Evolutionary conservation across 495 filamentous ascomycete genomes (phyloP), one percentile per base, ranked within the genome.

Genomic region (Talaromyces ruber): DNA sequence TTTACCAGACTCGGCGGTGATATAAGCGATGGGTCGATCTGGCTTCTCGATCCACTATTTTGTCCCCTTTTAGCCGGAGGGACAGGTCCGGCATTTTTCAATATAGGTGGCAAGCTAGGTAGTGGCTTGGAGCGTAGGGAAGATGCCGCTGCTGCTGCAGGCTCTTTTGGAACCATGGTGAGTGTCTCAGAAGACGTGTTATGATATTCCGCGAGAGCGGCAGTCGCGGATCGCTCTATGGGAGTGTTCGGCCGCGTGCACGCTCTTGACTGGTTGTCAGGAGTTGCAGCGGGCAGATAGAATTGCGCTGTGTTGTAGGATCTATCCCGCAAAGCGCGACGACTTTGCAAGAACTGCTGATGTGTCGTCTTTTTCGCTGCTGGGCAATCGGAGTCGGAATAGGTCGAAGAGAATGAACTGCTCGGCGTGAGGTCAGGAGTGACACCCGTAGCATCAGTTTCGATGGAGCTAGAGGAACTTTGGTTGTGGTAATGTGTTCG

Each of bases 321-420:
- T 9, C 68, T 55, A 18, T 63, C 59, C 9, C 68, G 65, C 2
- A 66, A 62, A 14, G 67, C 52, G 12, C 53, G 32, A 16, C 22
- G 28, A 9, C 32, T 65, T 64, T 71, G 71, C 2, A 71, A 62
- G 21, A 73, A 70, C 0, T 72, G 61, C 45, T 73, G 72, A 39
- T 76, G 68, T 0, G 71, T 71, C 6, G 71, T 68, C 43, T 69
- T 67, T 14, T 72, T 29, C 2, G 72, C 67, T 2, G 63, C 65
- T 3, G 71, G 72, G 39, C 72, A 75, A 2, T 68, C 54, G 9
- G 71, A 64, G 16, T 67, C 65, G 1, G 74, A 77, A 47, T 76
- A 74, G 18, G 71, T 68, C 0, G 76, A 79, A 37, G 77, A 78
- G 64, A 80, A 78, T 1, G 77, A 80, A 62, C 72, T 79, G 67